These are phyloP conservation scores for Fonsecaea nubica DNA, from an alignment of 2,329 filamentous ascomycete species.

Conservation along the genomic window DNA sequence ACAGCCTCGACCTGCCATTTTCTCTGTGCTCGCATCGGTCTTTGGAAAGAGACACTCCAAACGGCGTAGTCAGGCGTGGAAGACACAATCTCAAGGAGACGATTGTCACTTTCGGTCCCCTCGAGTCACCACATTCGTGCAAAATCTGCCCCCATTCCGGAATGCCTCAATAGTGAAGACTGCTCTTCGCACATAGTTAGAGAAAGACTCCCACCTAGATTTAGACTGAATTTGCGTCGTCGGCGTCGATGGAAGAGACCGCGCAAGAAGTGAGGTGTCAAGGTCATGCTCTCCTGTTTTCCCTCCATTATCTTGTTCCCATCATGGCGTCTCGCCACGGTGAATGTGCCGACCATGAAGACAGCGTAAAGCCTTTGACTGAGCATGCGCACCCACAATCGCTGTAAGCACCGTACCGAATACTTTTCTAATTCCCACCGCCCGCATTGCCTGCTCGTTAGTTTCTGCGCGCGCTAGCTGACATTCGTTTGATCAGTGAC, in stretches of 20 bases:
- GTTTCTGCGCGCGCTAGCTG: no score
- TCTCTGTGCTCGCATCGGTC: neutral
- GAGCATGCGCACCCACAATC: neutral
- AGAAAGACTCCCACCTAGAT: neutral
- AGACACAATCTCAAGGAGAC: neutral
- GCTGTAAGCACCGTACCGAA: neutral
- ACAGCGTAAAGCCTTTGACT: neutral
- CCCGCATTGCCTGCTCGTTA: neutral
- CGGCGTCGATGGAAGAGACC: neutral
- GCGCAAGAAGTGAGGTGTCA: neutral
- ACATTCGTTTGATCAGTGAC: no score
- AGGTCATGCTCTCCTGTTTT: neutral
- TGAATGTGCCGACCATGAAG: neutral
- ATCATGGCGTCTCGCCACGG: neutral
- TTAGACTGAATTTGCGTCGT: neutral
- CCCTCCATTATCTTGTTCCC: neutral
- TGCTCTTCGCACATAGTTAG: neutral
- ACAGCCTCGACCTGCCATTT: neutral
- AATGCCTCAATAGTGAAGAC: neutral
- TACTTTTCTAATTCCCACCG: neutral
- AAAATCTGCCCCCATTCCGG: neutral
- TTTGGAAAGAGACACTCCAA: neutral
- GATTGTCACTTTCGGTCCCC: neutral
- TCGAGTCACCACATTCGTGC: neutral
- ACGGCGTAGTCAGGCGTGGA: neutral